Percentiles rank a stretch among this genome's conserved stretches.
Conservation (phyloP, 805 yeast genomes). For the Wickerhamiella hasegawae region DNA sequence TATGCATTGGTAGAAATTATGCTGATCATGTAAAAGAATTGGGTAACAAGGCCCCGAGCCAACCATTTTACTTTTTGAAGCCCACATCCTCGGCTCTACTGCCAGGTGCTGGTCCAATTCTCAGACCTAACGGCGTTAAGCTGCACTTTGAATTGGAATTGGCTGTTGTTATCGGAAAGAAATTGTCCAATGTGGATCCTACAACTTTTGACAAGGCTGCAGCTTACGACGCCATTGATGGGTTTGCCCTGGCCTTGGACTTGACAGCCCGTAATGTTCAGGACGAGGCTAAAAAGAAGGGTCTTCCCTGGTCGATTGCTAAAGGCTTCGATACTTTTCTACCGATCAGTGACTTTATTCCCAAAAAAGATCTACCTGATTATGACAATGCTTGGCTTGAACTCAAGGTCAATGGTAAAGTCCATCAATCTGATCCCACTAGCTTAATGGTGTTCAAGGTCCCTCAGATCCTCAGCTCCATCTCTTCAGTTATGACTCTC, state of each 20-base stretch:
- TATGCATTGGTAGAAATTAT: constrained; percentile 93
- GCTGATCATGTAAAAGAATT: constrained; percentile 92
- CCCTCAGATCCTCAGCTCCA: constrained; percentile 59
- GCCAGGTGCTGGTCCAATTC: constrained; percentile 56
- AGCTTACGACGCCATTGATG: constrained; percentile 65
- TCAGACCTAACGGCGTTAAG: constrained; percentile 62
- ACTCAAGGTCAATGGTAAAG: constrained; percentile 53
- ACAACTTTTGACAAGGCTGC: constrained; percentile 40
- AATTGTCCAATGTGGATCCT: constrained; percentile 44
- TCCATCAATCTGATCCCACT: constrained; percentile 57
- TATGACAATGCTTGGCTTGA: constrained; percentile 54
- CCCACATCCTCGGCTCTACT: constrained; percentile 66
- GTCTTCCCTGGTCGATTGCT: constrained; percentile 92
- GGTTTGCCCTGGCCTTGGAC: constrained; percentile 82
- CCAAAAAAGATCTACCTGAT: constrained; percentile 47
- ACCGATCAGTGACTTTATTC: constrained; percentile 66
- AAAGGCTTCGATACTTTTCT: constrained; percentile 94
- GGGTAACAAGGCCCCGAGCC: constrained; percentile 62
- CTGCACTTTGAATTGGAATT: constrained; percentile 91
- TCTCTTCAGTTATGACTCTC: constrained; percentile 81
- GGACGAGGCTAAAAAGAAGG: constrained; percentile 83
- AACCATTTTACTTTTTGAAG: constrained; percentile 86
- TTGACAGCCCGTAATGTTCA: constrained; percentile 94
- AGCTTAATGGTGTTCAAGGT: constrained; percentile 78
- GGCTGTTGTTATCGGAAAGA: constrained; percentile 57